Evolutionary conservation across 2,329 filamentous ascomycete species (phyloP).

Genomic region (Alternaria sp.): DNA sequence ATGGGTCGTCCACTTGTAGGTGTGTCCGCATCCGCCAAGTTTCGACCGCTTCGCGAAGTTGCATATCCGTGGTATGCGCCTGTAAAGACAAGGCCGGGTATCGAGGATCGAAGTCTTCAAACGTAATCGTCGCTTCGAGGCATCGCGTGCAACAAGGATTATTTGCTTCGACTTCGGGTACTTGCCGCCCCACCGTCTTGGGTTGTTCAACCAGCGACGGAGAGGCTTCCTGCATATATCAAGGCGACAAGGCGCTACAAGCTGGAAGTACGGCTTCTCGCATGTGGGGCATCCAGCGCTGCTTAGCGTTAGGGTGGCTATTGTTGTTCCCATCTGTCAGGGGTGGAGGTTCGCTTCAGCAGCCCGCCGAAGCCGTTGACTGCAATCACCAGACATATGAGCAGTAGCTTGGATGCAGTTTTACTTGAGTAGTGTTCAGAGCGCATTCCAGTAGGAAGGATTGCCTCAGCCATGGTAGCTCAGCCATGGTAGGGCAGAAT

Average conservation of each 20-base stretch:
- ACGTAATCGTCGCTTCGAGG: constrained; percentile 1
- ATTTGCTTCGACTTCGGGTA: constrained; percentile 18
- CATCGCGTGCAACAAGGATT: constrained; percentile 6
- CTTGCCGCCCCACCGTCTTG: constrained; percentile 2
- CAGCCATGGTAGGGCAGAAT: background rate
- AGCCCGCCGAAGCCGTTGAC: background rate
- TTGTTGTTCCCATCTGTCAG: background rate
- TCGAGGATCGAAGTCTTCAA: background rate
- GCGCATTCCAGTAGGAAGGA: background rate
- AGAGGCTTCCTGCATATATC: constrained; percentile 4
- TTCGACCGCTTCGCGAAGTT: background rate
- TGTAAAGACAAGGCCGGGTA: background rate
- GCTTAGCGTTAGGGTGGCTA: background rate
- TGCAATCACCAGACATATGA: background rate
- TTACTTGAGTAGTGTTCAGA: background rate
- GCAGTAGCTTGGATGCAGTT: background rate
- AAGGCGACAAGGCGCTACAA: background rate
- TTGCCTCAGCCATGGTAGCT: background rate
- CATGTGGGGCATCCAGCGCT: background rate
- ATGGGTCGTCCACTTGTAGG: background rate
- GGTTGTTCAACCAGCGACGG: constrained; percentile 13
- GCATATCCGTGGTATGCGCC: background rate
- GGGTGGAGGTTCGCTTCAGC: background rate
- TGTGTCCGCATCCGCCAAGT: background rate
- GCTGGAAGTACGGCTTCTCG: background rate